Base-by-base conservation (phyloP, 208 protist species). In the Phytomonas francai region DNA sequence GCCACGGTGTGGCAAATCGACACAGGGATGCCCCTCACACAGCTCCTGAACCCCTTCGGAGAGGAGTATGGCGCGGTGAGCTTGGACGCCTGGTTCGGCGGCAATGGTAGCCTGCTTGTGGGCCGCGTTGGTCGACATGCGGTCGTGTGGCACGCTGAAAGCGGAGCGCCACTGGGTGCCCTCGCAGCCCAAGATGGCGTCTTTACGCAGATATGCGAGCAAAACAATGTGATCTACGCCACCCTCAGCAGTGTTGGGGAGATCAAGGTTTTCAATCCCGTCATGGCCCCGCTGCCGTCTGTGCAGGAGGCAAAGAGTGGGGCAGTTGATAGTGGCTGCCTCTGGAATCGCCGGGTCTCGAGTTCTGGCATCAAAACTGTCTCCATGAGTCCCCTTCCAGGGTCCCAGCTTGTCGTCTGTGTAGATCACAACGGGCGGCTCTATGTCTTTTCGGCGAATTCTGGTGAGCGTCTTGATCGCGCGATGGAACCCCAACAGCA, bases 1-100 rank as follows among this genome's bases (percentile, higher is more conserved):
- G 32, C 88, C 30, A 80, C 79, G 71, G 49, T 91, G 58, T 93
- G 89, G 87, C 64, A 85, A 39, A 85, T 85, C 51, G 45, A 85
- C 31, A 84, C 69, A 45, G 85, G 89, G 12, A 58, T 70, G 2
- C 63, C 61, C 19, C 71, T 77, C 22, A 71, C 65, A 19, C 73
- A 64, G 2, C 67, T 95, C 25, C n/a, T 45, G 19, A 81, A 74
- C 67, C 76, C 70, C 2, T 71, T 82, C 31, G 61, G 65, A 12
- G 70, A 49, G 25, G 76, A 79, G 33, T 67, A 71, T 39, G 61
- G 73, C 39, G 16, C 9, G 12, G 12, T 49, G 6, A 9, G 39
- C 39, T 12, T 12, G 6, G 39, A 19, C 12, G 39, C 14, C 39
- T 49, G 39, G 39, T 22, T 49, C 2, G 12, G 39, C 14, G 39